Evolutionary conservation across 2,329 filamentous ascomycete species (phyloP), one percentile per base, ranked within the genome.

Genomic region (Fusarium pseudocircinatum): DNA sequence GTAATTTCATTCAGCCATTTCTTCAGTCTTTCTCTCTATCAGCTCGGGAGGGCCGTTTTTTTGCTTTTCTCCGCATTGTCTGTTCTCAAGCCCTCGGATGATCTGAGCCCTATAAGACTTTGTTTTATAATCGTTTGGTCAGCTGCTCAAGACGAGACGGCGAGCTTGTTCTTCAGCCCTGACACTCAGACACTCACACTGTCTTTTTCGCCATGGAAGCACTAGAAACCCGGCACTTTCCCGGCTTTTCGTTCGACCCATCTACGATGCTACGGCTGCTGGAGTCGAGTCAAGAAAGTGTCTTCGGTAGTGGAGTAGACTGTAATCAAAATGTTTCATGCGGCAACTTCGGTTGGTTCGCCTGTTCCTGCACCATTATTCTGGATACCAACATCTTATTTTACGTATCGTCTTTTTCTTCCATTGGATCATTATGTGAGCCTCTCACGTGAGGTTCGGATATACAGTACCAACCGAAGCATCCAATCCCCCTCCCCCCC

Each of bases 11-110:
- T 37, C 16, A 39, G 30, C 53, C 16, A 60, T 18, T 54, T 57
- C 46, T 57, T 60, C 37, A 63, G 59, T 28, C 69, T 26, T 50
- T 18, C 2, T 6, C n/a, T 24, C 16, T 16, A 18, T 6, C 16
- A 24, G 20, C 30, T 44, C 36, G 46, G 44, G 30, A 44, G 22
- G 30, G 34, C 50, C 65, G 46, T 59, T 22, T 46, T 40, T 40
- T 60, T 60, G 20, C 54, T 61, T 40, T 46, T 60, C 70, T 72
- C 70, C 70, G 67, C 58, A 73, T 34, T 52, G 39, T 72, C 68
- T 69, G 42, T 68, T 47, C 50, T 54, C 49, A 30, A 32, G 20
- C 42, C 42, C 20, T 39, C 10, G 11, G 40, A 37, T 37, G 24
- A 18, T 37, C n/a, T 36, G 63, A 63, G 59, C 46, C 63, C 54